Base-by-base conservation (phyloP, 2,329 filamentous ascomycete genomes). In the Microdochium nivale region DNA sequence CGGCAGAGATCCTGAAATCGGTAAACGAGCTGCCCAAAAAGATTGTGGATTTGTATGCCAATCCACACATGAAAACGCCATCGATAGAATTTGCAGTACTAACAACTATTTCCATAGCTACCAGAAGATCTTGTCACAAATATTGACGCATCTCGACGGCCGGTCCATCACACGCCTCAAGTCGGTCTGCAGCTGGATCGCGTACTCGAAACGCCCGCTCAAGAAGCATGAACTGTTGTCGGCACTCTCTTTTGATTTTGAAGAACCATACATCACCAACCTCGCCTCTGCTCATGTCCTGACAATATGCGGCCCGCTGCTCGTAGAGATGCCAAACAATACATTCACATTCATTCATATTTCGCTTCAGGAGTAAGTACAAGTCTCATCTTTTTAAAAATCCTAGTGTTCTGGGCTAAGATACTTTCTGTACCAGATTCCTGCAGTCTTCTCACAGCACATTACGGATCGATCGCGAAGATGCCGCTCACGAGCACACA, bases 121-220 rank as follows among this genome's bases (percentile, higher is more conserved):
- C 49, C 54, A 50, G 1, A 56, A 58, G 8, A 62, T 70, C 9
- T 23, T 70, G 2, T 49, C 58, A 0, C 59, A 61, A 10, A 60
- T 66, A 1, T 33, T 63, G 1, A 44, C 49, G 0, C 52, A 57
- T 2, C 51, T 68, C 0, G 62, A 67, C 33, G 1, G 13, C 0
- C 56, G 58, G 2, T 70, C 69, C 0, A 49, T 62, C 1, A 48
- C 54, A 0, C 63, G 67, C 1, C 40, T 69, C 3, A 57, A 52
- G 19, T 61, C 55, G 1, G 60, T 69, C 0, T 50, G 70, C 2
- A 59, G 65, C 2, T 72, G 67, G 68, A 62, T 72, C 14, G 64
- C 67, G 0, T 71, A 67, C 48, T 53, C 68, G 0, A 66, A 63
- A 44, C 55, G 66, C 0, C 69, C 68, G 1, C 55, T 72, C 1